Conservation (phyloP, 2,329 filamentous ascomycete genomes). For the Aspergillus nomiae region DNA sequence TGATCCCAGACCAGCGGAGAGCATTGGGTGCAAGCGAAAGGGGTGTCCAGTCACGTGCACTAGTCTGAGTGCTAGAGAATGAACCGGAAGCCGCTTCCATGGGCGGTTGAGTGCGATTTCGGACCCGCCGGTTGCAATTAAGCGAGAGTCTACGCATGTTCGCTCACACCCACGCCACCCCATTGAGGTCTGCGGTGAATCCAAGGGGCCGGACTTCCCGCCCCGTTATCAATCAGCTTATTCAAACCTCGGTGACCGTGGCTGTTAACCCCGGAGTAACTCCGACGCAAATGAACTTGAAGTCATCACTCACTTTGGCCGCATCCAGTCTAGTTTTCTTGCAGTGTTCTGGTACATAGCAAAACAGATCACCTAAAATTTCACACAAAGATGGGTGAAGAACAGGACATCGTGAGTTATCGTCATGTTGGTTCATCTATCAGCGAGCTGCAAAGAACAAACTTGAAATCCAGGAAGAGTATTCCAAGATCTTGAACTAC, state of each 20-base stretch:
- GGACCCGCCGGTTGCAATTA: slow-evolving; percentile 13
- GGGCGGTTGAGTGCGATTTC: slow-evolving; percentile 19
- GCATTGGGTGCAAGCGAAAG: slow-evolving; percentile 38
- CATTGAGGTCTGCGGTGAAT: slow-evolving; percentile 26
- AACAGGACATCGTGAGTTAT: no score
- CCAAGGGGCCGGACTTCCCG: not conserved
- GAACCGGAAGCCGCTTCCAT: slow-evolving; percentile 27
- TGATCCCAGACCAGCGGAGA: slow-evolving; percentile 20
- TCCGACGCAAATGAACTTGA: not conserved
- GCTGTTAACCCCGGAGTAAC: not conserved
- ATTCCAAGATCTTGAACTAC: no score
- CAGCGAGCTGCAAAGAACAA: no score
- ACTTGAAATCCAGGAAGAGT: no score
- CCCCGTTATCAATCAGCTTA: slow-evolving; percentile 13
- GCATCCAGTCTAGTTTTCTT: no score
- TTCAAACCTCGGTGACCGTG: not conserved
- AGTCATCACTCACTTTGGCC: no score
- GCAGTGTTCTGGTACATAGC: no score
- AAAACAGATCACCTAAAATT: no score
- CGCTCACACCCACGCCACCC: slow-evolving; percentile 33
- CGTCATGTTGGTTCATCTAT: no score
- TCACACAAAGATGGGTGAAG: no score
- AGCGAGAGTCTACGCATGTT: slow-evolving; percentile 21
- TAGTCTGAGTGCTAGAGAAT: slow-evolving; percentile 40
- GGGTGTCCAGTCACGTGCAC: slow-evolving; percentile 23